A percentile compares a stretch with the other conserved stretches of the same genome.
Conservation (phyloP, 164 flowering plant species). For the Platanus orientalis region DNA sequence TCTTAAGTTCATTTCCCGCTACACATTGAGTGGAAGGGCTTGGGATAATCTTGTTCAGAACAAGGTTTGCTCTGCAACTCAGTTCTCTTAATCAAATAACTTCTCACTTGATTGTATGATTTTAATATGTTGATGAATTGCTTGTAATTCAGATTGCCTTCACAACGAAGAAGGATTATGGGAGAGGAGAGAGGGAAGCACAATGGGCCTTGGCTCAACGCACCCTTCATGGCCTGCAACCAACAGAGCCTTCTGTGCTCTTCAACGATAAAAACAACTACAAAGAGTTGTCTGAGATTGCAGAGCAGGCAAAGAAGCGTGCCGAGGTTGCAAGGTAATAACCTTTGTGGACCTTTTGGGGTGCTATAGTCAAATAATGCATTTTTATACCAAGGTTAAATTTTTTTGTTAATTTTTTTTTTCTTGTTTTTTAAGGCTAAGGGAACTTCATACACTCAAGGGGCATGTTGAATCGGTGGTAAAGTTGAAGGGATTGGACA, state of each 20-base stretch:
- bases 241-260: constrained; percentile 18
- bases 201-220: constrained; percentile 47
- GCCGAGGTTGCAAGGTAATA: constrained; percentile 3
- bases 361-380: too few species aligned
- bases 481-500: too few species aligned
- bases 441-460: constrained; percentile 40
- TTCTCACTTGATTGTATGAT: too few species aligned
- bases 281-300: constrained; percentile 20
- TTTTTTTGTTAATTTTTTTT: too few species aligned
- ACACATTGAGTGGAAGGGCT: constrained; percentile 37
- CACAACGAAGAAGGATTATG: too few species aligned
- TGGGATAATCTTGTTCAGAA: constrained; percentile 36
- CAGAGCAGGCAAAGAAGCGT: constrained; percentile 32
- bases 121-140: too few species aligned
- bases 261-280: constrained; percentile 26
- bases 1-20: constrained; percentile 35
- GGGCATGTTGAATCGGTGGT: too few species aligned
- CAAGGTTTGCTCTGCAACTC: constrained; percentile 26
- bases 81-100: not conserved
- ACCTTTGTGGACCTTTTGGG: too few species aligned
- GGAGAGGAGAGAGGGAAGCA: too few species aligned
- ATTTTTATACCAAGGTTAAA: too few species aligned
- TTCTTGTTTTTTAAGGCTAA: constrained; percentile 20
- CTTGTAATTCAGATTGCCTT: constrained; percentile 30
- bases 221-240: constrained; percentile 42